phyloP scores from a whole-genome alignment of 441 rosid species.

The Francoa sonchifolia region DNA sequence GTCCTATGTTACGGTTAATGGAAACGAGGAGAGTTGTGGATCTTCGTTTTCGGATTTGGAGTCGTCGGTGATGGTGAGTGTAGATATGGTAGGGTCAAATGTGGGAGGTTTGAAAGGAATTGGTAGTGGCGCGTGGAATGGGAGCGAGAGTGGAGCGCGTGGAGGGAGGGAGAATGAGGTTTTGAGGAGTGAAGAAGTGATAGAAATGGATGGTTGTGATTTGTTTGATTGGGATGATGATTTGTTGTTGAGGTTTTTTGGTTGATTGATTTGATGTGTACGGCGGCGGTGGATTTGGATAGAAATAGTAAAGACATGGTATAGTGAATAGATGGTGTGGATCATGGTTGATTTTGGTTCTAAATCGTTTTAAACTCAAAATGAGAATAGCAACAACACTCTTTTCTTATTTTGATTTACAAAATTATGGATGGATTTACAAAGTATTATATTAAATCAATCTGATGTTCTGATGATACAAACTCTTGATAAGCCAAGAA shows the following conservation, averaged over 20 bases:
- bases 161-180: neutral
- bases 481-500: no score
- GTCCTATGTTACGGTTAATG: constrained; percentile 13
- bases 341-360: no score
- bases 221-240: constrained; percentile 1
- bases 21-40: constrained; percentile 17
- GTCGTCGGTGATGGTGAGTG: constrained; percentile 10
- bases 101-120: neutral
- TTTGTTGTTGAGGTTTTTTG: constrained; percentile 2
- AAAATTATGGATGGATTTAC: no score
- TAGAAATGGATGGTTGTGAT: neutral
- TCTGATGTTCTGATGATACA: no score
- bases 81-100: constrained; percentile 6
- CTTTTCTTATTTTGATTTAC: no score
- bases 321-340: no score
- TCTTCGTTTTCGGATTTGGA: constrained; percentile 13
- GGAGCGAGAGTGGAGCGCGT: neutral
- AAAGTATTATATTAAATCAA: no score
- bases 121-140: neutral
- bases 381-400: no score
- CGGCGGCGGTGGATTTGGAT: no score
- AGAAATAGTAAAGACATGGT: no score
- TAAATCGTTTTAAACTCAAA: no score
- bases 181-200: neutral
- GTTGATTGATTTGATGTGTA: no score